Base-by-base conservation (phyloP, 352 stramenopile genomes). In the Pythium phragmiticola region DNA sequence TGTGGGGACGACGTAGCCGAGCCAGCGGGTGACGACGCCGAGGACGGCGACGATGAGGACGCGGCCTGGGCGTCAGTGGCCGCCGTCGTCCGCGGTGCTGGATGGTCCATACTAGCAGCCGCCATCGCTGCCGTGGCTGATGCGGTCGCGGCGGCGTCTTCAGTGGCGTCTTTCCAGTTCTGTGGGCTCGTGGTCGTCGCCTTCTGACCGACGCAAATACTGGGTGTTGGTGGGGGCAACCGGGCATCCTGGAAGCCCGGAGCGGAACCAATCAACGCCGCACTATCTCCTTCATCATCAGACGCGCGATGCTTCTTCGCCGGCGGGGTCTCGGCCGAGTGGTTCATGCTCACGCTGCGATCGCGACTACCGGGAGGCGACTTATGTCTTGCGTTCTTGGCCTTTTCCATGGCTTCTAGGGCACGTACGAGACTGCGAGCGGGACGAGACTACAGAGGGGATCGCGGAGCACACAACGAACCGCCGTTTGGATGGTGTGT, bases 221-320 rank as follows among this genome's bases (percentile, higher is more conserved):
- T 56, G n/a, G 59, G 48, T 48, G 50, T 36, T 21, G 64, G 69
- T 17, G 58, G 61, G 16, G 49, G 42, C 42, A 58, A 21, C 41
- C 12, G 19, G 26, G 21, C 26, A n/a, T 13, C 47, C 16, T 21
- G 13, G 14, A 36, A 33, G 43, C 30, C 21, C 19, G 57, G 19
- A 45, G 39, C 33, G 33, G 39, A 7, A 19, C 23, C 34, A 42
- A 30, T 59, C 14, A 49, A 23, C 53, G 43, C 34, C 2, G 11
- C 26, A 17, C 26, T 45, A 39, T 92, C 84, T 67, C 76, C 76
- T 51, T 93, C 80, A 59, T 93, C 84, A 66, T 91, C 82, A 4
- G 84, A 91, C 28, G 84, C 68, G 28, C 84, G 80, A 57, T 93
- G 84, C 69, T 93, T 93, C 71, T 93, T 93, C 58, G 68, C 76